Evolutionary conservation across 192 early-diverging fungal species (phyloP), one percentile per base, ranked within the genome.

Genomic region (Podila minutissima): DNA sequence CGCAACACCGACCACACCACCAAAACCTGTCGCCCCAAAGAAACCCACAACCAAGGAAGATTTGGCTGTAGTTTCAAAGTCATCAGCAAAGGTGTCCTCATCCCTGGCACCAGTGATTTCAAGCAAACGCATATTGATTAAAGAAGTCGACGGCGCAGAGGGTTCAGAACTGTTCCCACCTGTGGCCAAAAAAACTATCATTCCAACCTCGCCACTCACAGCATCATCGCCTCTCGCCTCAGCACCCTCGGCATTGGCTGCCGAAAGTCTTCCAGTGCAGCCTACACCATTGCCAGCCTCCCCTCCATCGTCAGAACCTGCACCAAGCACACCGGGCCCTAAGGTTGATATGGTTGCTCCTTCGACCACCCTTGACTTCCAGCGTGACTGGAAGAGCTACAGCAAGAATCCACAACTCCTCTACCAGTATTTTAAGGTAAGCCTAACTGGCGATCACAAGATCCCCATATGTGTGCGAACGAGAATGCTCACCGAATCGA

Each of bases 371-470:
- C 86, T 82, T 70, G 93, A 94, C 59, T 93, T 94, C 71, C 89
- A 93, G 63, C 79, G 91, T 9, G 90, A 93, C 61, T 94, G 93
- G 92, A 91, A 90, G 67, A 85, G 83, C 59, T 83, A 89, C 29
- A 88, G 84, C 63, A 60, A 66, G 62, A 87, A 89, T 11, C 69
- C 73, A 24, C 75, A 79, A 13, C 62, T 83, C 11, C 64, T 91
- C 17, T 93, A 91, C 68, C 64, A 75, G 4, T 90, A 91, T 59
- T 71, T 94, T 49, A 91, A 92, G 84, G 91, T 93, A 85, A 35
- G 9, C 12, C 29, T 15, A 7, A 6, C 20, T 59, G 26, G 35
- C 7, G 35, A 10, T 35, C 37, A 19, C 4, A 31, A 35, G 35
- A 24, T 29, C 0, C 26, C 55, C 38, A 31, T 61, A 13, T 46